Evolutionary conservation across 2,329 filamentous ascomycete species (phyloP).

Genomic region (Monosporascus sp.): DNA sequence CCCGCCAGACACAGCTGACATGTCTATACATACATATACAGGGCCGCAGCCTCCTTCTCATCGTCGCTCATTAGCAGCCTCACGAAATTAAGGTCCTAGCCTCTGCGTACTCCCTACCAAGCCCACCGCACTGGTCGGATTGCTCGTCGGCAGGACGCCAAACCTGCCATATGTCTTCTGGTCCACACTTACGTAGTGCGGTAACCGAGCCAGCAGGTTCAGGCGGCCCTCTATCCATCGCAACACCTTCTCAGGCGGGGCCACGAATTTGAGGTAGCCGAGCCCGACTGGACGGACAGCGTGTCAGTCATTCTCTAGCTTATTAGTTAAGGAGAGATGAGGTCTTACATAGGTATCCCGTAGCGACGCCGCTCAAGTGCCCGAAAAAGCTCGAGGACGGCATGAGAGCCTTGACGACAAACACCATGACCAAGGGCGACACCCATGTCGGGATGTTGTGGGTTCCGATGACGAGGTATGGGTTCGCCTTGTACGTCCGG

Average conservation of each 20-base stretch:
- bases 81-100: slow-evolving; percentile 53
- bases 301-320: slow-evolving; percentile 13
- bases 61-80: slow-evolving; percentile 21
- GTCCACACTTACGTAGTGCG: slow-evolving; percentile 90
- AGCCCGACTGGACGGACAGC: slow-evolving; percentile 57
- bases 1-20: not conserved
- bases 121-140: slow-evolving; percentile 43
- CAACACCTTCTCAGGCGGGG: slow-evolving; percentile 81
- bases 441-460: slow-evolving; percentile 85
- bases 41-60: not conserved
- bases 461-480: slow-evolving; percentile 61
- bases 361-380: slow-evolving; percentile 74
- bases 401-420: slow-evolving; percentile 71
- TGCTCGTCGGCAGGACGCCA: slow-evolving; percentile 69
- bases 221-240: slow-evolving; percentile 86
- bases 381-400: slow-evolving; percentile 80
- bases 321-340: not conserved
- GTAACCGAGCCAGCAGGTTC: slow-evolving; percentile 75
- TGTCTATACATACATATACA: not conserved
- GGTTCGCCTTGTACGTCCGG: slow-evolving; percentile 76
- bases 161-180: slow-evolving; percentile 95
- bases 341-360: slow-evolving; percentile 78
- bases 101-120: slow-evolving; percentile 62
- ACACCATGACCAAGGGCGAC: slow-evolving; percentile 70
- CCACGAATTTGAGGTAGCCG: slow-evolving; percentile 83